Evolutionary conservation across 2,329 filamentous ascomycete species (phyloP), one percentile per base, ranked within the genome.

Genomic region (Apiospora kogelbergensis): DNA sequence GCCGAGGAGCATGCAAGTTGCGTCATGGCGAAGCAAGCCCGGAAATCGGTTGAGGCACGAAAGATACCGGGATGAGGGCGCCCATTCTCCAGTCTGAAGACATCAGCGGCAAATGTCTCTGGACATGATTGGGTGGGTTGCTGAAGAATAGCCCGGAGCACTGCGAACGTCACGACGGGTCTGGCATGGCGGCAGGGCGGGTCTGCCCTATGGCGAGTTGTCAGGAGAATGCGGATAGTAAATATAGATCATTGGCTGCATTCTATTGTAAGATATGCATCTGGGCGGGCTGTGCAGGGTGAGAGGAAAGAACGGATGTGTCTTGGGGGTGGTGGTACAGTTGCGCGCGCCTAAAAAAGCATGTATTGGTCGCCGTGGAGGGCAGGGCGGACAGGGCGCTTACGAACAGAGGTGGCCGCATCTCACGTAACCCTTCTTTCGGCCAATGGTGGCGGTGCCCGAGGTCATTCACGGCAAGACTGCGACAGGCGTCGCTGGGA

Each of bases 391-490:
- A 20, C 30, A 37, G 53, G 53, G 63, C 63, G 63, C 63, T 65
- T 65, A 65, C 26, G 41, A 65, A 6, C 6, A 65, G 63, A 33
- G 22, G 22, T 15, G 63, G 41, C 63, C 63, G 44, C 15, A 65
- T 65, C 63, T 65, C 63, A 66, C 48, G 45, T 46, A 65, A 42
- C 68, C 30, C 53, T 65, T 67, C n/a, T n/a, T n/a, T 53, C 45
- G 40, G 57, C 68, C 68, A 70, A 70, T 70, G n/a, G 68, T 37
- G 68, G 68, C 68, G 26, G 68, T 70, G 68, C 53, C 30, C 53
- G 2, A 60, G 37, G 53, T 22, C 53, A 60, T 60, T 20, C 9
- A n/a, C 30, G 37, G 53, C 53, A 37, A 22, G 30, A 60, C 53
- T 60, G 53, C 53, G 53, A 60, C 53, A 37, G 9, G 53, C 30